Evolutionary conservation across 306 rosid species (phyloP).

Genomic region (Alnus rubra): DNA sequence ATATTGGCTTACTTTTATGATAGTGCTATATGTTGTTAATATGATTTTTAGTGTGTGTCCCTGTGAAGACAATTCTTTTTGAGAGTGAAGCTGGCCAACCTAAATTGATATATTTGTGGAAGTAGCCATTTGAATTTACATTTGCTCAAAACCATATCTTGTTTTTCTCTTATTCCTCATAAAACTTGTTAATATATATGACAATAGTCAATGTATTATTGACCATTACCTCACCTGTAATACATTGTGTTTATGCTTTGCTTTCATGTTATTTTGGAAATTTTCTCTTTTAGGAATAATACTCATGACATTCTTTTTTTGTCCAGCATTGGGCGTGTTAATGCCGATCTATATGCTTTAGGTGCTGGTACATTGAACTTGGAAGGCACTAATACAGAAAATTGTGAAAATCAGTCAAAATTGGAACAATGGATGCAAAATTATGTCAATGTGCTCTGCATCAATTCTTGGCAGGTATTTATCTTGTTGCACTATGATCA

Average conservation of each 20-base stretch:
- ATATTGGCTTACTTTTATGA: background rate
- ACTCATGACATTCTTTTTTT: slow-evolving; percentile 30
- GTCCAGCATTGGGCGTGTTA: slow-evolving; percentile 85
- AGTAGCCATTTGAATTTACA: background rate
- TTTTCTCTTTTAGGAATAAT: slow-evolving; percentile 22
- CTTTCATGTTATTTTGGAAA: slow-evolving; percentile 7
- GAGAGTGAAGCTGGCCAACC: background rate
- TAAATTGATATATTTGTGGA: background rate
- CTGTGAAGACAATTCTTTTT: background rate
- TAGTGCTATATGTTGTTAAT: background rate
- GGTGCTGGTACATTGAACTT: slow-evolving; percentile 62
- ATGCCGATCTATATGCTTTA: slow-evolving; percentile 79
- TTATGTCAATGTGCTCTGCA: slow-evolving; percentile 77
- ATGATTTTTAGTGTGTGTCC: background rate
- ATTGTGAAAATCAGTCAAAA: slow-evolving; percentile 42
- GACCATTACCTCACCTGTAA: slow-evolving; percentile 5
- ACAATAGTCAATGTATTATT: background rate
- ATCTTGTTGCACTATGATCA: slow-evolving; percentile 11
- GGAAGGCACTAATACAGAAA: slow-evolving; percentile 35
- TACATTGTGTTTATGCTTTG: slow-evolving; percentile 13
- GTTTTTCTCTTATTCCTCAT: background rate
- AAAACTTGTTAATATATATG: background rate
- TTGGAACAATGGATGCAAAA: slow-evolving; percentile 67
- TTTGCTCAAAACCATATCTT: background rate
- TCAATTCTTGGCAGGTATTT: slow-evolving; percentile 94